These are phyloP conservation scores for Pholiota microspora DNA, from an alignment of 768 basidiomycete genomes.

Conservation along the genomic window DNA sequence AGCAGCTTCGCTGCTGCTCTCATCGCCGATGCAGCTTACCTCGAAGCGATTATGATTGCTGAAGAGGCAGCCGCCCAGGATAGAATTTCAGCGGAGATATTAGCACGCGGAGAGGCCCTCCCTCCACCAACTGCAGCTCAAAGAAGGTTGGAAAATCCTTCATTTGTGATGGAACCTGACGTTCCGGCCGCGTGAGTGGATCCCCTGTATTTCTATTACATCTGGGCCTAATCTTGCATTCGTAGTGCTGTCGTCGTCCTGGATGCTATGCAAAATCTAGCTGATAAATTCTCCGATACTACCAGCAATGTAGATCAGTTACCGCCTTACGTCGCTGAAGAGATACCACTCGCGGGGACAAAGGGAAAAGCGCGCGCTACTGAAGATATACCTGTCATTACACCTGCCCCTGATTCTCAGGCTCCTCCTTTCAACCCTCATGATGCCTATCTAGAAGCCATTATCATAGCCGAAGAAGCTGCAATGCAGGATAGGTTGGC, in stretches of 20 bases:
- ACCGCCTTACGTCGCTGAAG: too few species aligned
- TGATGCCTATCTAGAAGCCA: slow-evolving; percentile 26
- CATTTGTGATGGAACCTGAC: slow-evolving; percentile 20
- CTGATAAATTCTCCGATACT: too few species aligned
- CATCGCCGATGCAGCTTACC: slow-evolving; percentile 28
- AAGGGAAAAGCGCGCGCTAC: too few species aligned
- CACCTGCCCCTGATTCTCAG: too few species aligned
- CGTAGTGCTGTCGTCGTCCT: too few species aligned
- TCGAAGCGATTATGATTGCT: slow-evolving; percentile 27
- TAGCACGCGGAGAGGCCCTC: slow-evolving; percentile 28
- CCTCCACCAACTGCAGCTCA: slow-evolving; percentile 25
- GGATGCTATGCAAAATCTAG: too few species aligned
- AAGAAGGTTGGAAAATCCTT: slow-evolving; percentile 16
- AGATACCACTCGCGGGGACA: too few species aligned
- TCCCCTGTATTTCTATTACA: too few species aligned
- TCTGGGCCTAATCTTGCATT: too few species aligned
- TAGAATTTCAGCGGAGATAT: slow-evolving; percentile 36
- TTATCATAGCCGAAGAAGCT: slow-evolving; percentile 31
- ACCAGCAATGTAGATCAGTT: too few species aligned
- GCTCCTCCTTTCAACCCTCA: slow-evolving; percentile 31
- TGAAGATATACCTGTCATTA: too few species aligned
- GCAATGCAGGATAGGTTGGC: slow-evolving; percentile 40
- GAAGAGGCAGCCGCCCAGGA: slow-evolving; percentile 42
- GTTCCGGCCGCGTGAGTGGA: slow-evolving; percentile 2
- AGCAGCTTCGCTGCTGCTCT: slow-evolving; percentile 41